A percentile compares a stretch with the other conserved stretches of the same genome.
These are phyloP conservation scores for Bipolaris bicolor DNA, from an alignment of 2,329 filamentous ascomycete species.

Conservation along the genomic window DNA sequence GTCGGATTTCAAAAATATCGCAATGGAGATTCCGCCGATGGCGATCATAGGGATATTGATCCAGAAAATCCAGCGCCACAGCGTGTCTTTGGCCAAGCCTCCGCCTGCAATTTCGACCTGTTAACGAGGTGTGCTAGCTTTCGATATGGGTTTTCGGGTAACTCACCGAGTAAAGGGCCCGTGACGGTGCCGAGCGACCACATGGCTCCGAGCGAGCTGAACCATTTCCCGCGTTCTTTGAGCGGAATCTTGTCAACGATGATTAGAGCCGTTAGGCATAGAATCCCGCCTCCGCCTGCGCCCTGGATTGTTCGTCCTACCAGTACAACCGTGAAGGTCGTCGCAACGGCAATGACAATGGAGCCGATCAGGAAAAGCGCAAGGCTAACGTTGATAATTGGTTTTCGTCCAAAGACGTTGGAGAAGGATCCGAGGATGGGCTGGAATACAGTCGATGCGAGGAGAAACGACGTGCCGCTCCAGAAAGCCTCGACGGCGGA, in stretches of 20 bases:
- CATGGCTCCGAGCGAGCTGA: neutral
- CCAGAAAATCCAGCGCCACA: neutral
- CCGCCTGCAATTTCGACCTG: neutral
- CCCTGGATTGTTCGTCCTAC: neutral
- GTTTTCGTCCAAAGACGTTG: neutral
- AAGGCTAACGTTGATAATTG: neutral
- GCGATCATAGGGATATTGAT: neutral
- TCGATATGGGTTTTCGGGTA: too few species aligned
- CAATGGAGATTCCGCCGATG: neutral
- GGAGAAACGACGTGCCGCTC: constrained; percentile 71
- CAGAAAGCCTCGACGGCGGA: constrained; percentile 61
- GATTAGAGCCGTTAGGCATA: neutral
- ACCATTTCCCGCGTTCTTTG: neutral
- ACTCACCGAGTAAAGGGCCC: neutral
- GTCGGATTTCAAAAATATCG: neutral
- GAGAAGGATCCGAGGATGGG: constrained; percentile 41
- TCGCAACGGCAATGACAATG: neutral
- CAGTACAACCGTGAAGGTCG: neutral
- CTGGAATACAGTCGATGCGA: constrained; percentile 66
- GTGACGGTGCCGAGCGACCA: neutral
- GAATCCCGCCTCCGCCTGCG: neutral
- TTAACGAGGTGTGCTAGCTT: too few species aligned
- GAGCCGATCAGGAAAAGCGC: neutral
- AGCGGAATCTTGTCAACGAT: neutral
- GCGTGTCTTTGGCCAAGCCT: neutral